Percentiles rank a stretch among this genome's conserved stretches.
phyloP scores from a whole-genome alignment of 2,329 filamentous ascomycete species.

The Metarhizium brunneum region DNA sequence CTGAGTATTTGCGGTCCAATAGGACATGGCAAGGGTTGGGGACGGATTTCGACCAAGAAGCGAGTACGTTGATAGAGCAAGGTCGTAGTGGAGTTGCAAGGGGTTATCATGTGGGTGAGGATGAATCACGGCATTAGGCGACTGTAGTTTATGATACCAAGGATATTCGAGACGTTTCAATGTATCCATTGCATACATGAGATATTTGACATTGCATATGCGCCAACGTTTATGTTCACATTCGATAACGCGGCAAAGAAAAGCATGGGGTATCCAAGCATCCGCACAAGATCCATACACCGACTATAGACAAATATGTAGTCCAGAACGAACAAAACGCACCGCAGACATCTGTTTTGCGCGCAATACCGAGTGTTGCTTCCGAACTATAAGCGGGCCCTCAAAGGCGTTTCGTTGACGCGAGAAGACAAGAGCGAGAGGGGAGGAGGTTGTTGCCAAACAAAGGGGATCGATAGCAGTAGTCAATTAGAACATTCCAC shows the following conservation, averaged over 20 bases:
- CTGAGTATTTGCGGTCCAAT: slow-evolving; percentile 73
- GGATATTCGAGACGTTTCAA: background rate
- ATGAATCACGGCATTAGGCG: slow-evolving; percentile 23
- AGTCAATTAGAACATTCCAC: background rate
- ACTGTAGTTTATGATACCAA: background rate
- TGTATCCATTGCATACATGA: background rate
- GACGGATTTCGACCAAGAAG: slow-evolving; percentile 62
- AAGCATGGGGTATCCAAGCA: background rate
- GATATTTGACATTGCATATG: background rate
- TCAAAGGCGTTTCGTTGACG: background rate
- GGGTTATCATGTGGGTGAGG: slow-evolving; percentile 71
- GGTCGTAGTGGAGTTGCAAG: slow-evolving; percentile 81
- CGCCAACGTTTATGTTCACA: background rate
- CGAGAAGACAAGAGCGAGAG: background rate
- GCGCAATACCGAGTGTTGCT: background rate
- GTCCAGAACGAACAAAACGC: background rate
- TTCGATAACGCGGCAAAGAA: background rate
- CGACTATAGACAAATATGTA: background rate
- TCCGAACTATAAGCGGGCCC: background rate
- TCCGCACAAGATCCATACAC: background rate
- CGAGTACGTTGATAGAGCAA: slow-evolving; percentile 67
- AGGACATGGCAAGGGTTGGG: slow-evolving; percentile 89
- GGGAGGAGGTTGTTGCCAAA: background rate
- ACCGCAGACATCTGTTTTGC: background rate
- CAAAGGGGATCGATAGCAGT: background rate